phyloP scores from a whole-genome alignment of 441 rosid genomes.

The Isatis lusitanica region DNA sequence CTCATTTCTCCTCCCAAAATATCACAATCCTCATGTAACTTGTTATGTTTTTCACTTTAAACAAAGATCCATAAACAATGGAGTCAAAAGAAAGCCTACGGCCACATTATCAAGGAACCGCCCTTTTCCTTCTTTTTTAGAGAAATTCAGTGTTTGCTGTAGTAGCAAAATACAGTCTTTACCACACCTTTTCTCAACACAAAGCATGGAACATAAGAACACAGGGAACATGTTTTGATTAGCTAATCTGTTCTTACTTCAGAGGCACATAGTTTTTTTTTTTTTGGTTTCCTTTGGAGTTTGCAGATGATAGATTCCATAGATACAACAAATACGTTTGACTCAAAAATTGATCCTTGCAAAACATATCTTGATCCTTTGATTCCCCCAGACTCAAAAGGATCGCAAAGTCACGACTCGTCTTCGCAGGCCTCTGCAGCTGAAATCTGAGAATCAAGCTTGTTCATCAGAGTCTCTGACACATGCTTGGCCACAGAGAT shows the following conservation, averaged over 20 bases:
- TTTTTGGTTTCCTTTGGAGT: not conserved
- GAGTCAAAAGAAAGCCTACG: not conserved
- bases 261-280: not conserved
- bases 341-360: not conserved
- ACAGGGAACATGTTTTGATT: not conserved
- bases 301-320: not conserved
- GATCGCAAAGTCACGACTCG: constrained; percentile 31
- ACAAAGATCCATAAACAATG: constrained; percentile 27
- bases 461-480: constrained; percentile 58
- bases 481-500: constrained; percentile 72
- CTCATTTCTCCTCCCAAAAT: constrained; percentile 28
- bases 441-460: constrained; percentile 67
- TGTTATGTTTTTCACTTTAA: constrained; percentile 27
- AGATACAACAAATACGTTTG: not conserved
- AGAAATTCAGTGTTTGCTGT: not conserved
- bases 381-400: not conserved
- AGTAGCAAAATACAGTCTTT: not conserved
- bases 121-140: not conserved
- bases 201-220: not conserved
- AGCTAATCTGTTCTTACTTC: constrained; percentile 1
- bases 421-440: constrained; percentile 74
- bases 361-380: not conserved
- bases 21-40: constrained; percentile 33
- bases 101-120: not conserved
- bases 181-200: not conserved